Evolutionary conservation across 306 rosid species (phyloP).

Genomic region (Arachis stenosperma): DNA sequence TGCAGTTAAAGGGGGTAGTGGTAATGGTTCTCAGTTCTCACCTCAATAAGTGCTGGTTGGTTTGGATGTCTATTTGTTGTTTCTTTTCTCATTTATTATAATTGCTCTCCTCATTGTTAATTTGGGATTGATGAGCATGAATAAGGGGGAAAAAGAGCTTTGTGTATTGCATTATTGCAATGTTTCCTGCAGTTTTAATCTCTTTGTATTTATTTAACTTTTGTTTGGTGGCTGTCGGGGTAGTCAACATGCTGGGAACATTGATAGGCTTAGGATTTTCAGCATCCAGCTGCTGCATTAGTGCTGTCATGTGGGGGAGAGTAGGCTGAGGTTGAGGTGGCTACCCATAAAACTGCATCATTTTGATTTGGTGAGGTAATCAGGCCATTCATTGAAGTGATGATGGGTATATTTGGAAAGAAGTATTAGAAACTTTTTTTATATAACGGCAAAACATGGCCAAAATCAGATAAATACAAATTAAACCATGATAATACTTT

Average conservation of each 20-base stretch:
- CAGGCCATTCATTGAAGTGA: neutral
- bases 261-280: neutral
- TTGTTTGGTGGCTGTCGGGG: no score
- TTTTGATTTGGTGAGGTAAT: neutral
- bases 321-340: neutral
- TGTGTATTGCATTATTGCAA: neutral
- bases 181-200: slow-evolving; percentile 12
- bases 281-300: neutral
- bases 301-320: neutral
- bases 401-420: neutral
- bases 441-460: neutral
- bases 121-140: slow-evolving; percentile 1
- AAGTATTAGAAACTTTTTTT: neutral
- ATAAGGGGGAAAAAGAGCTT: neutral
- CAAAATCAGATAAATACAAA: neutral
- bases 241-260: neutral
- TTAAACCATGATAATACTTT: neutral
- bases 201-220: neutral
- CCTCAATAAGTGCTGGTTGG: slow-evolving; percentile 3
- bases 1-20: slow-evolving; percentile 62
- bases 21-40: slow-evolving; percentile 40
- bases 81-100: slow-evolving; percentile 17
- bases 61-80: slow-evolving; percentile 24
- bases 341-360: neutral
- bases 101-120: neutral